Base-by-base conservation (phyloP, 106 monocot species). In the Dactylorhiza incarnata region DNA sequence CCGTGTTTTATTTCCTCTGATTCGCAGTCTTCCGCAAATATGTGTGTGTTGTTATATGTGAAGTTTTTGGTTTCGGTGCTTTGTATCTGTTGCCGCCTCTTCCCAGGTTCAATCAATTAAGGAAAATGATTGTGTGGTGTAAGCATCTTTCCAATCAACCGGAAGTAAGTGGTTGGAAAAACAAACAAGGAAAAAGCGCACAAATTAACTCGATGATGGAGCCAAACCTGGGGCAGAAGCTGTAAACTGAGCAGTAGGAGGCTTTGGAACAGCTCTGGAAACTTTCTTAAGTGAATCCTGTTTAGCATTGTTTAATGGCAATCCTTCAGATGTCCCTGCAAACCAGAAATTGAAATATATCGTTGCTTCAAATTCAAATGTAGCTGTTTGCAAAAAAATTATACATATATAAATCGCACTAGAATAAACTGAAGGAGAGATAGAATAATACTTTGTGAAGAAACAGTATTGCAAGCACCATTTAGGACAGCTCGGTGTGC, bases 391-490 rank as follows among this genome's bases (percentile, higher is more conserved):
- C n/a, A 45, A 49, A 74, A 20, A 2, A 45, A 37, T 45, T 44
- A 37, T 1, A 45, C 11, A 65, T 25, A 9, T 24, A 9, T 26
- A 65, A 25, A 17, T 2, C 43, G 4, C 46, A 3, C 0, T 14
- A 44, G 9, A 16, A 45, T 73, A 15, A 16, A 15, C 16, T 7
- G 46, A 14, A 46, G 15, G 8, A 5, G 69, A 17, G 5, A 13
- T 29, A 3, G 5, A 69, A 45, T 17, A 15, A 44, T 45, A 83
- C 90, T 86, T 62, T 76, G 80, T 23, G 74, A 82, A n/a, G 80
- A 74, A 17, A 65, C 26, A 47, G 82, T 86, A 0, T 45, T 53
- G 48, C 76, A 78, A 6, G 75, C 83, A 55, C 83, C 89, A 74
- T 87, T 86, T 20, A 74, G 84, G 5, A 75, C 75, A 63, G 79